Evolutionary conservation across 768 basidiomycete species (phyloP), one percentile per base, ranked within the genome.

Genomic region (Hygrocybe coccinea): DNA sequence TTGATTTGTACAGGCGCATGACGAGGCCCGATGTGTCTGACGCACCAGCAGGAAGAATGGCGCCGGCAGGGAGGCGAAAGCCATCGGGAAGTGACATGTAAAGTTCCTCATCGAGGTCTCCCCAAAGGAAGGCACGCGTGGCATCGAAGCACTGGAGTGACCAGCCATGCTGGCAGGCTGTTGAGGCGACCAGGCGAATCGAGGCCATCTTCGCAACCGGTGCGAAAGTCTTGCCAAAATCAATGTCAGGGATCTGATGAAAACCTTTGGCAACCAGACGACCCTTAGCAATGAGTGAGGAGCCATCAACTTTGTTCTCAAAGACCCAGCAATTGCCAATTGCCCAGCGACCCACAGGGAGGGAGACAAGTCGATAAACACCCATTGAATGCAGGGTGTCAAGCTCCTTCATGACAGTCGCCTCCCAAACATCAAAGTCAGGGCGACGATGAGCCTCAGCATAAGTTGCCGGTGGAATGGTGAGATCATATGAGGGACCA

Each of bases 311-410:
- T 62, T 82, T 82, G 49, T 67, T 59, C 1, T 60, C 63, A 54
- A 65, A 75, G 1, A 73, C 72, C 75, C 75, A 76, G 5, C 56
- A 52, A 10, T 64, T 57, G 0, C 64, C 65, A 14, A 78, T 68
- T 0, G 69, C 57, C 19, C 64, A 67, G 0, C 61, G 56, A 17
- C 60, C 69, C 24, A 44, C 15, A 0, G 73, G 74, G 0, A 68
- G 56, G 1, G 41, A 25, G 0, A 60, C 54, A 0, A 55, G 57
- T 41, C 65, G 58, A 56, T 72, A 74, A 1, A 74, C 68, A 2
- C 64, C 62, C 38, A 62, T 58, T 2, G 60, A 54, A 0, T 41
- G 5, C 0, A 69, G 35, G 15, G 62, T 62, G 0, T 54, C 55
- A 2, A 64, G 11, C 46, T 74, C 69, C 2, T 60, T 50, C 5